Conservation (phyloP, 2,329 filamentous ascomycete genomes). For the Gaeumannomyces tritici region DNA sequence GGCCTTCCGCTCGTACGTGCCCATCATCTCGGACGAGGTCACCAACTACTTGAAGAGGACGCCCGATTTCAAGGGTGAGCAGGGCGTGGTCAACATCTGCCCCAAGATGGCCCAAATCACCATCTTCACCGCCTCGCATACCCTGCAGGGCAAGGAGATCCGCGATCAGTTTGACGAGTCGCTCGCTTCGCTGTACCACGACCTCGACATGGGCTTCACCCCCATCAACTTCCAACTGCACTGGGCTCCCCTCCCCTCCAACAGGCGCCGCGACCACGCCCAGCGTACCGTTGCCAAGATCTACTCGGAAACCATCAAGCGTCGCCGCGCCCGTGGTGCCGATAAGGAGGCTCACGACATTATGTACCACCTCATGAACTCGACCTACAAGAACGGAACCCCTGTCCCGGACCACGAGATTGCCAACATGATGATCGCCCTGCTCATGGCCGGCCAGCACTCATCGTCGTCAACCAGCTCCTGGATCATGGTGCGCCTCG, state of each 20-base stretch:
- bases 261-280: slow-evolving; percentile 61
- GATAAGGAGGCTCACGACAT: slow-evolving; percentile 51
- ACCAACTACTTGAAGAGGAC: slow-evolving; percentile 50
- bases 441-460: slow-evolving; percentile 79
- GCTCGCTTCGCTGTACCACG: slow-evolving; percentile 69
- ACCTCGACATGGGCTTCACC: slow-evolving; percentile 69
- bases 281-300: slow-evolving; percentile 68
- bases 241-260: slow-evolving; percentile 69
- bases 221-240: slow-evolving; percentile 78
- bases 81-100: slow-evolving; percentile 54
- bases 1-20: slow-evolving; percentile 57
- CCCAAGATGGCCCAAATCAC: slow-evolving; percentile 66
- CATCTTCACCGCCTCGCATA: slow-evolving; percentile 70
- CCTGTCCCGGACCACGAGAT: slow-evolving; percentile 65
- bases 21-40: slow-evolving; percentile 61
- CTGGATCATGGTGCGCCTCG: slow-evolving; percentile 69
- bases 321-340: slow-evolving; percentile 34
- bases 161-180: slow-evolving; percentile 60
- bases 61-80: slow-evolving; percentile 46
- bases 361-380: slow-evolving; percentile 72
- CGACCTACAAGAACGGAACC: slow-evolving; percentile 64
- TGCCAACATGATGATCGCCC: slow-evolving; percentile 78
- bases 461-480: slow-evolving; percentile 68
- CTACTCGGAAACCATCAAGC: slow-evolving; percentile 63
- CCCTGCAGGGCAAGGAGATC: slow-evolving; percentile 68